Conservation (phyloP, 345 rosid species). For the Iberis pinnata region DNA sequence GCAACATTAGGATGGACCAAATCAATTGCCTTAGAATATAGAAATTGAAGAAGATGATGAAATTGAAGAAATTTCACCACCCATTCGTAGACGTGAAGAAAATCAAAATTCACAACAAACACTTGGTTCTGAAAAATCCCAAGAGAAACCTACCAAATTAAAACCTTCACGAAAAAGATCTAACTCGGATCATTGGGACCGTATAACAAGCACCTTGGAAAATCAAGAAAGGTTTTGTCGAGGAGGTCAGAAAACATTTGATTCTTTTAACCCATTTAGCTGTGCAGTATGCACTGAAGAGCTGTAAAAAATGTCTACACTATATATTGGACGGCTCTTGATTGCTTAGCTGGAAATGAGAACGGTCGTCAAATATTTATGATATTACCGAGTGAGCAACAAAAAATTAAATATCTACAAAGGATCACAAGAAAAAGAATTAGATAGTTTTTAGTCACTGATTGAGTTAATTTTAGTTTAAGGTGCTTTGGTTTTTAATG, state of each 20-base stretch:
- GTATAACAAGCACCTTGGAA: background rate
- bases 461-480: too few species aligned
- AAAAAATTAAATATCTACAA: background rate
- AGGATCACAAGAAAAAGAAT: background rate
- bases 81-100: background rate
- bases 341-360: background rate
- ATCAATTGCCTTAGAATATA: background rate
- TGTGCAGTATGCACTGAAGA: background rate
- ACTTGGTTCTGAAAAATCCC: background rate
- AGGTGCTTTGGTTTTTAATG: too few species aligned
- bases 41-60: background rate
- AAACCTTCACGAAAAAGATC: background rate
- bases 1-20: background rate
- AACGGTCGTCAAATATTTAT: background rate
- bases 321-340: constrained; percentile 1
- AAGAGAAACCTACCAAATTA: background rate
- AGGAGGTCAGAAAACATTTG: background rate
- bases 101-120: background rate
- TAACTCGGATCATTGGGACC: background rate
- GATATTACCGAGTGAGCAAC: background rate
- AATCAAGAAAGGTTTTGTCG: background rate
- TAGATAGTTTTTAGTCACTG: background rate
- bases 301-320: background rate
- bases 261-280: background rate
- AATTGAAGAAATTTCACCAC: background rate